These are phyloP conservation scores for Saprolegnia diclina DNA, from an alignment of 352 stramenopile genomes.

Conservation along the genomic window DNA sequence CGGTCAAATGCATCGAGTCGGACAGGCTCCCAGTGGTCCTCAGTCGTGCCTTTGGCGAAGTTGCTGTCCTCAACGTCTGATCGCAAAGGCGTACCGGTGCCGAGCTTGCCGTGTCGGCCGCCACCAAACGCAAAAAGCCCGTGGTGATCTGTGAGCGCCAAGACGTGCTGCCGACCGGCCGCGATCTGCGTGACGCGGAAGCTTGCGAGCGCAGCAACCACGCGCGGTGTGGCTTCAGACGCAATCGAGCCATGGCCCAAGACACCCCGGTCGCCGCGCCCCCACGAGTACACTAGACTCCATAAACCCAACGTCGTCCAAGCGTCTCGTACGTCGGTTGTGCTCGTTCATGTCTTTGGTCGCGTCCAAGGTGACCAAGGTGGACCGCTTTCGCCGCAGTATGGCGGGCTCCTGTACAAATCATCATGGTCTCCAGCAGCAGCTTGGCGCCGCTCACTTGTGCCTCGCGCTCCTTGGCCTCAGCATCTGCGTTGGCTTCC, in stretches of 20 bases:
- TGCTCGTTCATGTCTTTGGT: constrained; percentile 30
- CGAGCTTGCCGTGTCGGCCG: constrained; percentile 54
- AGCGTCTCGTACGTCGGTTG: constrained; percentile 33
- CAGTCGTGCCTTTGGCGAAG: constrained; percentile 36
- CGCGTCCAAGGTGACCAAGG: constrained; percentile 28
- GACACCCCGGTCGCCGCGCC: constrained; percentile 49
- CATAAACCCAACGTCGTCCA: neutral
- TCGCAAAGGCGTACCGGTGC: constrained; percentile 37
- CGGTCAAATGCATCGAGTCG: constrained; percentile 45
- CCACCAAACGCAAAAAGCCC: constrained; percentile 69
- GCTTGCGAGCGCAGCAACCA: constrained; percentile 53
- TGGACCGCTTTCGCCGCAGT: constrained; percentile 21
- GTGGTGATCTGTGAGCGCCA: constrained; percentile 62
- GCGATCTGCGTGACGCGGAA: constrained; percentile 48
- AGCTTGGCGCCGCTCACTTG: neutral
- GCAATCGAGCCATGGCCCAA: constrained; percentile 49
- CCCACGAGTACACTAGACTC: constrained; percentile 60
- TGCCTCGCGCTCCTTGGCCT: constrained; percentile 21
- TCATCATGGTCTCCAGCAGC: neutral
- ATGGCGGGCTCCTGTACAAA: constrained; percentile 26
- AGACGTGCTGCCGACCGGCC: constrained; percentile 52
- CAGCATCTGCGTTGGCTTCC: constrained; percentile 23
- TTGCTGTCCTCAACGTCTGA: neutral
- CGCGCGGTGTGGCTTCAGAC: constrained; percentile 37
- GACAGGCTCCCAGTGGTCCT: constrained; percentile 35